Conservation (phyloP, 176 grass and related monocot species). For the Zoysia pacifica region DNA sequence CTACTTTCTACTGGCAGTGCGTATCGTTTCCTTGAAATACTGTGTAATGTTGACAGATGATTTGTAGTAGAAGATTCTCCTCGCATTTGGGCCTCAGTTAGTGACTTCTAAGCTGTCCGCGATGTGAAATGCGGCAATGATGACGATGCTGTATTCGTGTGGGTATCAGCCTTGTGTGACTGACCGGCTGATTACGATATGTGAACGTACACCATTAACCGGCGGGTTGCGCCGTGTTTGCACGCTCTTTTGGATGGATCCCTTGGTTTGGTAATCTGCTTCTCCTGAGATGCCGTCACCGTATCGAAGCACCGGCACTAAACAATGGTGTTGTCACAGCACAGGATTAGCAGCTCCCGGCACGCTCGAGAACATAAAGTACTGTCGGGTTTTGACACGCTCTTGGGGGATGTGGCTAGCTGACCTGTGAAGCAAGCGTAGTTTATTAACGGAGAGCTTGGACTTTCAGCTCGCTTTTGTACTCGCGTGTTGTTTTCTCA, state of each 20-base stretch:
- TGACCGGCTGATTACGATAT: conserved; percentile 40
- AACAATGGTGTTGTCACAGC: conserved; percentile 9
- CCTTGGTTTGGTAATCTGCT: conserved; percentile 32
- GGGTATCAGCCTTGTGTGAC: conserved; percentile 1
- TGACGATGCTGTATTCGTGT: conserved; percentile 27
- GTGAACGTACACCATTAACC: neutral
- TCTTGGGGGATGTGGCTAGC: conserved; percentile 6
- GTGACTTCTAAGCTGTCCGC: conserved; percentile 35
- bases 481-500: neutral
- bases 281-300: conserved; percentile 10
- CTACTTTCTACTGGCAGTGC: neutral
- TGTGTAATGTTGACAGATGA: neutral
- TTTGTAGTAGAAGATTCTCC: conserved; percentile 16
- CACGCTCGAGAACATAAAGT: neutral
- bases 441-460: conserved; percentile 14
- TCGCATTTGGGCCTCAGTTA: neutral
- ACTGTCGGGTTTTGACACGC: conserved; percentile 34
- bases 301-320: conserved; percentile 14
- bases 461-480: conserved; percentile 29
- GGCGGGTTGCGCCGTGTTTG: neutral
- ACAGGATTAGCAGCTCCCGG: neutral
- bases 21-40: neutral
- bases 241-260: neutral
- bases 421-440: neutral
- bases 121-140: conserved; percentile 13